Conservation (phyloP, 139 green algal genomes). For the Tetraselmis chui region DNA sequence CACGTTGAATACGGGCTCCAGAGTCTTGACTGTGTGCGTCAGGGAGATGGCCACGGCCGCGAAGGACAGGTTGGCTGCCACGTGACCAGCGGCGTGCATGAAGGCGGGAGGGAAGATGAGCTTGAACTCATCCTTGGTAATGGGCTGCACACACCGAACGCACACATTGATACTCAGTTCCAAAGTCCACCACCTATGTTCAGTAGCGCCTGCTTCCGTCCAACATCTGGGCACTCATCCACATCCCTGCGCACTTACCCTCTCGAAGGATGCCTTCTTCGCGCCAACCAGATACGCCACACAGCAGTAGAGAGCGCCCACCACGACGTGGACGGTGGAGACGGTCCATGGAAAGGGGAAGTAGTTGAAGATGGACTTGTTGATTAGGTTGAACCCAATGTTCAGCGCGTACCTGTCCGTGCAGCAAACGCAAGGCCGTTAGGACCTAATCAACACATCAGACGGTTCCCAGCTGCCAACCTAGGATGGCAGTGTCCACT, state of each 20-base stretch:
- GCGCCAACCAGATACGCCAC: constrained; percentile 68
- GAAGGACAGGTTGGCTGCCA: constrained; percentile 97
- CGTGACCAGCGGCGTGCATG: constrained; percentile 95
- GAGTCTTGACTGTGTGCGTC: constrained; percentile 96
- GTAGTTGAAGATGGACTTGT: constrained; percentile 99
- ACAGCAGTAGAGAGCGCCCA: constrained; percentile 80
- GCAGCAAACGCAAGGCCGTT: no score
- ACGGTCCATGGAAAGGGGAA: constrained; percentile 97
- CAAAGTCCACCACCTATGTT: constrained; percentile 3
- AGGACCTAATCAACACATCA: no score
- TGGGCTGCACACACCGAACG: constrained; percentile 37
- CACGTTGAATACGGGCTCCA: constrained; percentile 97
- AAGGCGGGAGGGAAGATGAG: constrained; percentile 76
- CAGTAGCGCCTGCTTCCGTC: neutral
- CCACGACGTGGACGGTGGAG: constrained; percentile 83
- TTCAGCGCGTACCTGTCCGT: constrained; percentile 89
- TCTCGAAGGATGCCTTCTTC: constrained; percentile 83
- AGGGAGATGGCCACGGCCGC: constrained; percentile 95
- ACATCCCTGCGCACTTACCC: constrained; percentile 40
- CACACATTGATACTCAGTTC: no score
- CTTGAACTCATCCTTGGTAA: constrained; percentile 80
- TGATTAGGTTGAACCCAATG: constrained; percentile 97
- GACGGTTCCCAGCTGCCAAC: no score
- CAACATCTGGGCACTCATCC: neutral
- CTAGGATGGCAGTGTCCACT: no score